Evolutionary conservation across 495 filamentous ascomycete species (phyloP).

Genomic region (Hypomontagnella monticulosa): DNA sequence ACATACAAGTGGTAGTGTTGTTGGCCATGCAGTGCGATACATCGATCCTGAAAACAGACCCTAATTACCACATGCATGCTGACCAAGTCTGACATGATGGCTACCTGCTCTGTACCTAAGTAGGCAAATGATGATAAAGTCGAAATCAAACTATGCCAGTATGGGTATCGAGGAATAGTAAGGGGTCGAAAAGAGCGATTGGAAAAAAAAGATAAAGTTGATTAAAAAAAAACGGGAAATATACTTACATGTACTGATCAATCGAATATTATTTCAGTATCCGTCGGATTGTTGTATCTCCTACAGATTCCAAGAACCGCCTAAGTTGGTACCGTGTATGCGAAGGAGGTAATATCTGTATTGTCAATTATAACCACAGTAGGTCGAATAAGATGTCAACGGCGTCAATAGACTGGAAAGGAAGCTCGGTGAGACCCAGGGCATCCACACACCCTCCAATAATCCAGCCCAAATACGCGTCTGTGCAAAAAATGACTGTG

Average conservation of each 20-base stretch:
- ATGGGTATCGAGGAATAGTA: not conserved
- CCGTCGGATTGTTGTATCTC: conserved; percentile 1
- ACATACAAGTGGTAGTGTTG: conserved; percentile 4
- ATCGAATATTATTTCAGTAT: not conserved
- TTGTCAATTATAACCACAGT: not conserved
- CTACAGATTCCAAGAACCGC: not conserved
- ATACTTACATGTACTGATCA: not conserved
- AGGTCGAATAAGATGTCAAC: conserved; percentile 14
- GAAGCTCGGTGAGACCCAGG: conserved; percentile 39
- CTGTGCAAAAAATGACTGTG: conserved; percentile 32
- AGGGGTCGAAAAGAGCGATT: not conserved
- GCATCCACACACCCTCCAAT: conserved; percentile 28
- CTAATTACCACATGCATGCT: conserved; percentile 43
- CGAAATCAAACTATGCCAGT: not conserved
- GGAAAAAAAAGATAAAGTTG: not conserved
- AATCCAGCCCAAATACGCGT: conserved; percentile 15
- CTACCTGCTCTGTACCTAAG: conserved; percentile 1
- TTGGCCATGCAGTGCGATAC: conserved; percentile 36
- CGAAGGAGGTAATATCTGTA: too few relatives aligned
- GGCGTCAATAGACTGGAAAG: conserved; percentile 39
- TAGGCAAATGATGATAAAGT: conserved; percentile 5
- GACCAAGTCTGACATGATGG: conserved; percentile 43
- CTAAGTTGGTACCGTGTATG: too few relatives aligned
- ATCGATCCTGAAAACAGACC: conserved; percentile 36
- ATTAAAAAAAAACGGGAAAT: not conserved